A percentile compares a stretch with the other conserved stretches of the same genome.
These are phyloP conservation scores for Kwoniella dejecticola DNA, from an alignment of 768 basidiomycete genomes.

Conservation along the genomic window DNA sequence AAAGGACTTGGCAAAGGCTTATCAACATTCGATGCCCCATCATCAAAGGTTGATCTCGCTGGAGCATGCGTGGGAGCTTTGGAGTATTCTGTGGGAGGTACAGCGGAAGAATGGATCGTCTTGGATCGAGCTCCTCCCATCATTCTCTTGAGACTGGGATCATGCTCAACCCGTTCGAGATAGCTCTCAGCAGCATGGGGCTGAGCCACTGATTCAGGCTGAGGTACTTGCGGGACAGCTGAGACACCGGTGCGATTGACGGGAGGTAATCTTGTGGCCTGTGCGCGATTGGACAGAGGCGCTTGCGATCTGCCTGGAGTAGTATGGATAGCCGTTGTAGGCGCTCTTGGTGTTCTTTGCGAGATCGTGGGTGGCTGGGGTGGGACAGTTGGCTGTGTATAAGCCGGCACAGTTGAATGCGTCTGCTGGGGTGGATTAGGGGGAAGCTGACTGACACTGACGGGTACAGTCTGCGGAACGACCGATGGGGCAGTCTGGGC, in stretches of 20 bases:
- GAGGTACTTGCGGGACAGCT: slow-evolving; percentile 13
- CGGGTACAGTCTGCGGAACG: slow-evolving; percentile 4
- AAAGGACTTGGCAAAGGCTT: slow-evolving; percentile 50
- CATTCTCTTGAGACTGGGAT: slow-evolving; percentile 74
- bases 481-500: slow-evolving; percentile 9
- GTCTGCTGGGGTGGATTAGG: slow-evolving; percentile 4
- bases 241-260: slow-evolving; percentile 11
- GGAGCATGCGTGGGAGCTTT: slow-evolving; percentile 6
- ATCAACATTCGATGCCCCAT: slow-evolving; percentile 22
- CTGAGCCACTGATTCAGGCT: slow-evolving; percentile 16
- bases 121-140: slow-evolving; percentile 38
- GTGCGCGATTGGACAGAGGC: slow-evolving; percentile 5
- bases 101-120: slow-evolving; percentile 44
- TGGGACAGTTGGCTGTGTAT: slow-evolving; percentile 11
- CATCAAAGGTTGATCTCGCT: slow-evolving; percentile 17
- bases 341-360: slow-evolving; percentile 13
- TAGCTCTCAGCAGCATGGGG: slow-evolving; percentile 48
- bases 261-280: slow-evolving; percentile 12
- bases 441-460: slow-evolving; percentile 13
- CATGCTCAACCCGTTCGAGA: slow-evolving; percentile 74
- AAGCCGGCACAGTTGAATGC: slow-evolving; percentile 11
- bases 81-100: slow-evolving; percentile 15
- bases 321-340: not conserved
- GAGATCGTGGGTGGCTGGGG: slow-evolving; percentile 6
- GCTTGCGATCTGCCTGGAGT: slow-evolving; percentile 5